Base-by-base conservation (phyloP, 1,284 basidiomycete genomes). In the Irpex sp. region DNA sequence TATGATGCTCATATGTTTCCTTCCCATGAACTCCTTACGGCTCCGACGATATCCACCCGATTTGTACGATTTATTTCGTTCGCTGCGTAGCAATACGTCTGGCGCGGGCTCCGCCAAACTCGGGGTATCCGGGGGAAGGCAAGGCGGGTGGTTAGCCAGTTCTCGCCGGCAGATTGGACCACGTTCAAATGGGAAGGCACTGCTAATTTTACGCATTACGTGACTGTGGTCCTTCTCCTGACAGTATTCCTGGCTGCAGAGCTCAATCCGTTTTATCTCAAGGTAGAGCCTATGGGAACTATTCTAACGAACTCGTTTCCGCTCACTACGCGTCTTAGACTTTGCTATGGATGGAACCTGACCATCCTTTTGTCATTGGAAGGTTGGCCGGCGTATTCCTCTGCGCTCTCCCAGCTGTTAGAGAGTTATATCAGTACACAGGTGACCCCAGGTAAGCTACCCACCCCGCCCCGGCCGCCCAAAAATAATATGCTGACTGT, bases 161-260 rank as follows among this genome's bases (percentile, higher is more conserved):
- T 94, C 73, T 91, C 89, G 7, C 92, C 92, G 13, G 88, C 91
- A 65, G 92, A 94, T 70, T 94, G 91, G 78, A 94, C 92, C 19
- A 84, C 89, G 9, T 94, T 94, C 81, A 85, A 91, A 71, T 94
- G 92, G 92, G 91, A 89, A 68, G 89, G 91, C 15, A 91, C 92
- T 4, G 83, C 86, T 17, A 87, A 88, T 37, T 91, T 93, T 71
- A 78, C 82, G 40, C 87, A 93, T 74, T 94, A 92, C 72, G 76
- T 88, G 63, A 84, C 82, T 0, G 91, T 93, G 37, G 88, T 93
- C 9, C 71, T 89, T 26, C 80, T 94, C 38, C 82, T 94, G 49
- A 84, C 87, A 5, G 85, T 90, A n/a, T 93, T 94, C 72, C 80
- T 94, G 59, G 87, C 87, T 62, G 91, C 90, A 60, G 92, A 94